These are phyloP conservation scores for Russula vinacea DNA, from an alignment of 768 basidiomycete genomes.

Conservation along the genomic window DNA sequence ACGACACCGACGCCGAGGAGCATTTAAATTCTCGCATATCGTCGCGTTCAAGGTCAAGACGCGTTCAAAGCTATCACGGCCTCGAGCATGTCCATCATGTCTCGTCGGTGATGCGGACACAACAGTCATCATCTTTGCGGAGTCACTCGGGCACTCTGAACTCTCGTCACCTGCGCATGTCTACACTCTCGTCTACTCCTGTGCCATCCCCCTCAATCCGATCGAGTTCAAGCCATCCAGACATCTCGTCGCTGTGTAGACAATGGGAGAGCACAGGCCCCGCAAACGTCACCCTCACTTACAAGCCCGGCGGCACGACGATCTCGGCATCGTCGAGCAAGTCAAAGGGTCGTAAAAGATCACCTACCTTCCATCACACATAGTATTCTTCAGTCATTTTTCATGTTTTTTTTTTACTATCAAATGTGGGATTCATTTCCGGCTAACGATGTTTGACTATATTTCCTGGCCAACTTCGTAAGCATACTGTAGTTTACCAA, in stretches of 20 bases:
- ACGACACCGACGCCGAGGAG: constrained; percentile 9
- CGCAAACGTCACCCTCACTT: constrained; percentile 54
- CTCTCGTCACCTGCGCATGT: constrained; percentile 37
- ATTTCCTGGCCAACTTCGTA: constrained; percentile 4
- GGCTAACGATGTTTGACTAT: constrained; percentile 6
- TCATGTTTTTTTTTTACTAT: background rate
- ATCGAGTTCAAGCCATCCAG: constrained; percentile 50
- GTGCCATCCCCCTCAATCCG: constrained; percentile 51
- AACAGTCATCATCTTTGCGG: constrained; percentile 7
- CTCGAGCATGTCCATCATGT: constrained; percentile 8
- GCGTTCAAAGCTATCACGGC: constrained; percentile 16
- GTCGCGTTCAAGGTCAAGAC: constrained; percentile 3
- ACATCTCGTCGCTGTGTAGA: constrained; percentile 56
- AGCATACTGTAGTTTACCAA: constrained; percentile 7
- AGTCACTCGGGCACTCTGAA: constrained; percentile 23
- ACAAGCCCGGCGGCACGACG: constrained; percentile 37
- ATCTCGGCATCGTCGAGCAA: constrained; percentile 23
- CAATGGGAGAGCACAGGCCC: constrained; percentile 57
- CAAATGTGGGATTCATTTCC: constrained; percentile 3
- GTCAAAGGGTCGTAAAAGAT: constrained; percentile 21
- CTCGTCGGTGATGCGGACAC: background rate
- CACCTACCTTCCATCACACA: constrained; percentile 22
- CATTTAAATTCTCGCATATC: background rate
- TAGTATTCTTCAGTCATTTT: background rate
- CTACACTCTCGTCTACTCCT: constrained; percentile 35